Evolutionary conservation across 2,329 filamentous ascomycete species (phyloP), one percentile per base, ranked within the genome.

Genomic region (Aspergillus chevalieri): DNA sequence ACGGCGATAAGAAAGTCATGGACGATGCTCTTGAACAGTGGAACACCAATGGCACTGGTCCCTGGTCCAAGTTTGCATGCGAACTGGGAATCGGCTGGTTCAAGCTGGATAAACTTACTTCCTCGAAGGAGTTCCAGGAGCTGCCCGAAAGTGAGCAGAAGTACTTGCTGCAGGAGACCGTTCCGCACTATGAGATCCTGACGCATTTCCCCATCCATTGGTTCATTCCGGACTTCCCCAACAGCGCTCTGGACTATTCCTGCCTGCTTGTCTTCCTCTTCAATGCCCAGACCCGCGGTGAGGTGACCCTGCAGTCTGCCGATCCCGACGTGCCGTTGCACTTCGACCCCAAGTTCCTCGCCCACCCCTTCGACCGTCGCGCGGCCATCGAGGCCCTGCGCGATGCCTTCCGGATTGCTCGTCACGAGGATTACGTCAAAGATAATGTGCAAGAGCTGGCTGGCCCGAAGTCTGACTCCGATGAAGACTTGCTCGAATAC

Each of bases 131-230:
- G 57, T 83, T 81, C 59, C 62, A 74, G 38, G 72, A 64, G 1
- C 67, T 85, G 0, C 74, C 78, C 0, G 48, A 54, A 0, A 48
- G 67, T 0, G 66, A 73, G 9, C 72, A 78, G 56, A 60, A 65
- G 0, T 76, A 72, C 52, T 60, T 85, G 1, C 61, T 59, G 41
- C 69, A 69, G 15, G 68, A 74, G 12, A 80, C 77, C 0, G 71
- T 84, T 2, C 82, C 83, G 0, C 74, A 78, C 43, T 83, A 74
- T 54, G 82, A 85, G 56, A 61, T 84, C n/a, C 48, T 76, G 7
- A 74, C 70, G 2, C 74, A 78, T 50, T 69, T 75, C 50, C 71
- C 73, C 0, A 54, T 73, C 6, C 75, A 77, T 52, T 71, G 56
- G 39, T 59, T 66, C 34, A 47, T 73, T 0, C 76, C 76, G 0